Evolutionary conservation across 1,139 yeast species (phyloP).

Genomic region (Candida freyschussii): DNA sequence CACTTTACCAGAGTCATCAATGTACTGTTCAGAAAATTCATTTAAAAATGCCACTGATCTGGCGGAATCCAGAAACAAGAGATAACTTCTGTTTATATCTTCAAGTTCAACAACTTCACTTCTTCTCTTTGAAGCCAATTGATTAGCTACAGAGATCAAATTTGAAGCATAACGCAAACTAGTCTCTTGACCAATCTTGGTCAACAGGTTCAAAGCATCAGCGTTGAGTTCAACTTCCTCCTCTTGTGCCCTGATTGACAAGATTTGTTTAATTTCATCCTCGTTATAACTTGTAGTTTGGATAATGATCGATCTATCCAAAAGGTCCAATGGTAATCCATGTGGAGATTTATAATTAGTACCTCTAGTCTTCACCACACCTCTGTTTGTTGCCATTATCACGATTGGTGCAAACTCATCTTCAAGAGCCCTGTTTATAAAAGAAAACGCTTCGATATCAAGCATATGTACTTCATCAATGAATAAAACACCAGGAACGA

Average conservation of each 20-base stretch:
- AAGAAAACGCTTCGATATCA: conserved; percentile 95
- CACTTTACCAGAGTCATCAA: conserved; percentile 69
- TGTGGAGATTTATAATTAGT: conserved; percentile 93
- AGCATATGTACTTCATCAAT: conserved; percentile 99
- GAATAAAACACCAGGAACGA: conserved; percentile 96
- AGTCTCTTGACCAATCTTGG: conserved; percentile 91
- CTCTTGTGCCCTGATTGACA: conserved; percentile 89
- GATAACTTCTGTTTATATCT: conserved; percentile 84
- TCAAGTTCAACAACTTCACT: conserved; percentile 62
- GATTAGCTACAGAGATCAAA: conserved; percentile 83
- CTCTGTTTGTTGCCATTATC: conserved; percentile 97
- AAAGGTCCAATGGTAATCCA: conserved; percentile 90
- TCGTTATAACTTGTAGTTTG: conserved; percentile 74
- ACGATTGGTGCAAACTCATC: conserved; percentile 97
- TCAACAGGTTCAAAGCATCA: conserved; percentile 84
- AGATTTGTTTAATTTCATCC: conserved; percentile 80
- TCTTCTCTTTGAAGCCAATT: conserved; percentile 80
- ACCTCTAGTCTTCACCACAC: conserved; percentile 87
- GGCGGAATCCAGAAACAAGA: conserved; percentile 80
- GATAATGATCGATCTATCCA: conserved; percentile 91
- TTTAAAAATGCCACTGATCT: conserved; percentile 81
- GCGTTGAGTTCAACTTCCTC: conserved; percentile 85
- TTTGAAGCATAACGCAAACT: conserved; percentile 91
- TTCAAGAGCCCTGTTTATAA: conserved; percentile 92
- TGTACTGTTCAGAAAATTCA: conserved; percentile 61